Evolutionary conservation across 148 eudicot species (phyloP), one percentile per base, ranked within the genome.

Genomic region (Salicornia ramosissima): DNA sequence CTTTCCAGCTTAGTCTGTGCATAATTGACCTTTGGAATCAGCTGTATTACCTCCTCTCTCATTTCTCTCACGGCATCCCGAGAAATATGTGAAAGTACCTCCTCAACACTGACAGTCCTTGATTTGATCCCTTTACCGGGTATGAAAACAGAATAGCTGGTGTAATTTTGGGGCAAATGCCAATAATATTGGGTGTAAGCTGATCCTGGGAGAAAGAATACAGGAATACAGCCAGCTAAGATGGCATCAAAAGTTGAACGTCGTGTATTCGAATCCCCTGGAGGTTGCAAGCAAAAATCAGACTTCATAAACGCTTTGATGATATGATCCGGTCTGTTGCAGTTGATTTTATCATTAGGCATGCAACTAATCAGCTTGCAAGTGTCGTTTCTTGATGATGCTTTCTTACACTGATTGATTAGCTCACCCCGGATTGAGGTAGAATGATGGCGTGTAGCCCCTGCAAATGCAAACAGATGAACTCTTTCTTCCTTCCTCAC

Each of bases 211-310:
- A 57, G 42, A 49, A 83, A 77, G 40, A 83, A 77, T 18, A 79
- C 86, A 1, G 86, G 83, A 21, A 83, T 80, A 64, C 86, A 83
- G 0, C 83, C 86, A 9, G 79, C 78, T 39, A 83, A 26, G 6
- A 74, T 74, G 8, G 86, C 77, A 30, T 83, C 83, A 36, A 83
- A 80, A 39, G 71, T 52, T 14, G 81, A 80, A 39, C 78, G 49
- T 13, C 83, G 50, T 1, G 83, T 83, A 55, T 11, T 16, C 1
- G 79, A 62, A 56, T 77, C 81, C 9, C 81, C 77, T 4, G 36
- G 51, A 46, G 83, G 84, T 45, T 84, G 83, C 19, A 81, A 46
- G 67, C 86, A 83, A 30, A 83, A 80, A 31, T 49, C 56, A 3
- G 82, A 65, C 43, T 29, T 47, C 75, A 64, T 71, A 39, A 70